Conservation (phyloP, 164 flowering plant genomes). For the Dillenia suffruticosa region DNA sequence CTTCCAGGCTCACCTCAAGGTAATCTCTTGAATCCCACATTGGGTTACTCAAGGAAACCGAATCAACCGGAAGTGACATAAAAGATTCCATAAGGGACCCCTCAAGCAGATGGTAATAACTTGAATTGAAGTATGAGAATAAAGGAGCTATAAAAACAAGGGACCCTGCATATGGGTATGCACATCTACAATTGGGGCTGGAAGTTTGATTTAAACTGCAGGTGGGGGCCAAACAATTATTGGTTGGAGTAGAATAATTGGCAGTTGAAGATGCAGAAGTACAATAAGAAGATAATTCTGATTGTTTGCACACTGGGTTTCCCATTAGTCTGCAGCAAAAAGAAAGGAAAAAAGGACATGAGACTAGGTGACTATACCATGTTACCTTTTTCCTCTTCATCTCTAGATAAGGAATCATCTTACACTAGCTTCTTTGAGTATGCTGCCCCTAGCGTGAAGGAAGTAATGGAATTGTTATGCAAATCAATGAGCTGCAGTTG, state of each 20-base stretch:
- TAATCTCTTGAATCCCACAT: slow-evolving; percentile 20
- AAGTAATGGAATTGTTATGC: slow-evolving; percentile 33
- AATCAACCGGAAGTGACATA: slow-evolving; percentile 38
- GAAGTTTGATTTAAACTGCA: slow-evolving; percentile 30
- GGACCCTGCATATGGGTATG: slow-evolving; percentile 43
- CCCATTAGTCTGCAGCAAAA: slow-evolving; percentile 19
- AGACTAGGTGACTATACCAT: too few species aligned
- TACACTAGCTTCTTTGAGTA: slow-evolving; percentile 28
- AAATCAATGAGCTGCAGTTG: slow-evolving; percentile 47
- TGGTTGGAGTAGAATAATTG: slow-evolving; percentile 30
- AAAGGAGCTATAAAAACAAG: slow-evolving; percentile 42
- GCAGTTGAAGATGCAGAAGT: slow-evolving; percentile 10
- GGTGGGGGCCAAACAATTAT: slow-evolving; percentile 25
- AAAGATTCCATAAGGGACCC: slow-evolving; percentile 20
- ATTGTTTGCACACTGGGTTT: slow-evolving; percentile 37
- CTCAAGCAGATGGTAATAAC: slow-evolving; percentile 23
- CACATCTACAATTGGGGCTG: slow-evolving; percentile 52
- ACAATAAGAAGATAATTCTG: slow-evolving; percentile 25
- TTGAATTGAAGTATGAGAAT: slow-evolving; percentile 34
- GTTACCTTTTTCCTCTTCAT: too few species aligned
- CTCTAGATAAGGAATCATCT: slow-evolving; percentile 6
- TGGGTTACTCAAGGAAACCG: slow-evolving; percentile 41
- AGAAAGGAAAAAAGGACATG: background rate
- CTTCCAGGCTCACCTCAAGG: slow-evolving; percentile 22
- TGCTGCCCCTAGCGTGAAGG: slow-evolving; percentile 3